Conservation (phyloP, 306 rosid genomes). For the Quercus aquifolioides region DNA sequence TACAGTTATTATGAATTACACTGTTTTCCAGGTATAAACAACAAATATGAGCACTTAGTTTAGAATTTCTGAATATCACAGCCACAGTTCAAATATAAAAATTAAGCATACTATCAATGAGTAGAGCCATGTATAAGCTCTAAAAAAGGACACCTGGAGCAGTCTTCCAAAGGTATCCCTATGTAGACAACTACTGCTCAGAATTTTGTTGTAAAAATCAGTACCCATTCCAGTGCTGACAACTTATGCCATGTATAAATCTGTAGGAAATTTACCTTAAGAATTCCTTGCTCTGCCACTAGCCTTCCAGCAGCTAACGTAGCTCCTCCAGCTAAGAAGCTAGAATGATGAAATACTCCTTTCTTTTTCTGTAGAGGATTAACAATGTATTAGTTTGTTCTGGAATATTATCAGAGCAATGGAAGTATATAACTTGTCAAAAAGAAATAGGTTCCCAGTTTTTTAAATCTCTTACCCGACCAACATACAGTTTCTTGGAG, state of each 20-base stretch:
- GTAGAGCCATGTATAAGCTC: neutral
- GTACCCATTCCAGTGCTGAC: neutral
- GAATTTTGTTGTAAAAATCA: neutral
- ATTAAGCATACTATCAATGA: neutral
- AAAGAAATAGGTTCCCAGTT: neutral
- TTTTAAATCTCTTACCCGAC: constrained; percentile 58
- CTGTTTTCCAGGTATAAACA: neutral
- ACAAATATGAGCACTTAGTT: neutral
- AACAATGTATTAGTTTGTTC: constrained; percentile 11
- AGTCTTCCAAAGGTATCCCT: neutral
- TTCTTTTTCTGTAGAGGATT: constrained; percentile 65
- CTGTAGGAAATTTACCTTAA: constrained; percentile 53
- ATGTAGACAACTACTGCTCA: neutral
- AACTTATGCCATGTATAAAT: neutral
- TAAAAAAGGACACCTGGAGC: neutral
- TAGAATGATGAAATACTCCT: constrained; percentile 83
- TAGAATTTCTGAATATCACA: neutral
- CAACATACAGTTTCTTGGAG: constrained; percentile 80
- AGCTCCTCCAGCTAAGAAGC: constrained; percentile 91
- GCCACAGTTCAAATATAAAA: neutral
- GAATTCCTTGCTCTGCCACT: constrained; percentile 57
- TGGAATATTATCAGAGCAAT: neutral
- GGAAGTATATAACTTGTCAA: neutral
- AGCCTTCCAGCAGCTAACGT: constrained; percentile 92
- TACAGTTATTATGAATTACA: neutral